A percentile compares a stretch with the other conserved stretches of the same genome.
phyloP scores from a whole-genome alignment of 1,139 yeast species.

The Debaryomyces psychrophilus region DNA sequence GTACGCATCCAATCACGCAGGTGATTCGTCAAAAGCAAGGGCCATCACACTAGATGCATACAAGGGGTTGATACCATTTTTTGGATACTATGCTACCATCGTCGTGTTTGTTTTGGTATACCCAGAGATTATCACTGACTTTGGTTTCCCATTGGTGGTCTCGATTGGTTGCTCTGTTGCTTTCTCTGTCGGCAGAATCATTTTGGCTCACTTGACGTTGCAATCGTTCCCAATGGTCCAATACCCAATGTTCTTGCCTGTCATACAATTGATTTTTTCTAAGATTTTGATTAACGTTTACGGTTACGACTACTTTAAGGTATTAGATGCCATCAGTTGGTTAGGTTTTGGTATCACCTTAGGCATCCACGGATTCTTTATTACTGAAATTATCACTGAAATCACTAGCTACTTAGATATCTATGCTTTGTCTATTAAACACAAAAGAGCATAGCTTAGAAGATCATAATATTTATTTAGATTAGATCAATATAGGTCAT shows the following conservation, averaged over 20 bases:
- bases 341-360: constrained; percentile 73
- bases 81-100: constrained; percentile 61
- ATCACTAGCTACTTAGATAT: constrained; percentile 84
- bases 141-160: constrained; percentile 62
- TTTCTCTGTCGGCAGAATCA: constrained; percentile 85
- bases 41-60: constrained; percentile 49
- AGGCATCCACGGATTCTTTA: constrained; percentile 79
- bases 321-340: constrained; percentile 60
- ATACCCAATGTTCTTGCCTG: constrained; percentile 71
- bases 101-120: constrained; percentile 46
- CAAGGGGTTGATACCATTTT: constrained; percentile 71
- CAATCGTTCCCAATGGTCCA: constrained; percentile 76
- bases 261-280: constrained; percentile 53
- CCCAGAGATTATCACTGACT: constrained; percentile 54
- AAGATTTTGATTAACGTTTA: constrained; percentile 40
- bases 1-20: constrained; percentile 35
- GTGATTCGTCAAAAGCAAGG: constrained; percentile 23
- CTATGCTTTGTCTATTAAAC: constrained; percentile 82
- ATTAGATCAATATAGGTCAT: not conserved
- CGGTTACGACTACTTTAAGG: constrained; percentile 40
- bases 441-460: constrained; percentile 54
- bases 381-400: constrained; percentile 79
- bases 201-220: constrained; percentile 81
- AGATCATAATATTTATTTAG: not conserved
- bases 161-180: constrained; percentile 80